A percentile compares a stretch with the other conserved stretches of the same genome.
Conservation (phyloP, 2,329 filamentous ascomycete species). For the Verticillium albo-atrum region DNA sequence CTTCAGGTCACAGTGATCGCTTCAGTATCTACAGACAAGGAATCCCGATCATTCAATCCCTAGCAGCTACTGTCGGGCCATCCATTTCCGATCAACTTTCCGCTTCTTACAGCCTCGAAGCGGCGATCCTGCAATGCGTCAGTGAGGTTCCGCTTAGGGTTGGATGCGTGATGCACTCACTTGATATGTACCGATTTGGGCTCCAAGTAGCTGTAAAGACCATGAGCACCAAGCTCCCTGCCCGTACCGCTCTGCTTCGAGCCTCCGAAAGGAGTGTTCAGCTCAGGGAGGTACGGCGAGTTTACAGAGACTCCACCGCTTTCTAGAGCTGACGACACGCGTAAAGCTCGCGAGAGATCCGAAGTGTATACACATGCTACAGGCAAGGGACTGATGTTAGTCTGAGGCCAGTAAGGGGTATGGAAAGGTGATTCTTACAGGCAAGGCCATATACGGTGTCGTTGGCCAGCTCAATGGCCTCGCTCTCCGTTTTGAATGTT, state of each 20-base stretch:
- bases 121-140: background rate
- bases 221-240: slow-evolving; percentile 14
- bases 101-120: background rate
- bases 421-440: no score
- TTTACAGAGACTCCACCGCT: slow-evolving; percentile 3
- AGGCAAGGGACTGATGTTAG: slow-evolving; percentile 19
- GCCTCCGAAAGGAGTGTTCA: slow-evolving; percentile 6
- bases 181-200: slow-evolving; percentile 25
- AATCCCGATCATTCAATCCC: no score
- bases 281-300: background rate
- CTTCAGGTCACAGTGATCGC: no score
- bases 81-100: no score
- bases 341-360: slow-evolving; percentile 1
- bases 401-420: background rate
- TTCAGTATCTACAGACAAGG: background rate
- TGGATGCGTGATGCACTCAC: no score
- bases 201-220: slow-evolving; percentile 18
- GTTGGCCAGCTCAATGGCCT: slow-evolving; percentile 46
- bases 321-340: slow-evolving; percentile 1
- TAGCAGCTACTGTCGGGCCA: no score
- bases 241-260: slow-evolving; percentile 4
- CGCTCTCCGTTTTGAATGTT: slow-evolving; percentile 43
- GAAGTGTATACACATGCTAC: slow-evolving; percentile 23
- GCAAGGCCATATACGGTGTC: slow-evolving; percentile 47
- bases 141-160: no score